Percentiles rank a stretch among this genome's conserved stretches.
Conservation (phyloP, 176 grass and related monocot genomes). For the Oryza glaberrima region DNA sequence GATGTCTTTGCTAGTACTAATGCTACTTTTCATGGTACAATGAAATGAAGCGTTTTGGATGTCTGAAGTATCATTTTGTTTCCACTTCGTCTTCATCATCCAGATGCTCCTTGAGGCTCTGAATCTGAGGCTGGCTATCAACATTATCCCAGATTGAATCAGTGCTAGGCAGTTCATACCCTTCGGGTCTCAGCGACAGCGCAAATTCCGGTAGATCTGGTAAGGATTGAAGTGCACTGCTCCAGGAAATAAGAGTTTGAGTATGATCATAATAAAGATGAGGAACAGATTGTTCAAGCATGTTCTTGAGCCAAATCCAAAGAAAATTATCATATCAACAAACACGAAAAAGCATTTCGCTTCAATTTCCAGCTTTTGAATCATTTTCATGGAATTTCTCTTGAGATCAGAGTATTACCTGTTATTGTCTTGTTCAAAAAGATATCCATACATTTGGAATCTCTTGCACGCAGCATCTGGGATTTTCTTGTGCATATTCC, state of each 20-base stretch:
- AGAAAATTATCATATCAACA: background rate
- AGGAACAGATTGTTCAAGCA: background rate
- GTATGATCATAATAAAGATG: slow-evolving; percentile 5
- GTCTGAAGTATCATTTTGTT: slow-evolving; percentile 32
- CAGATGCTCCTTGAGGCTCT: slow-evolving; percentile 84
- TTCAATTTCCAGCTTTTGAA: background rate
- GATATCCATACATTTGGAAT: slow-evolving; percentile 76
- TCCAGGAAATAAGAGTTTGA: slow-evolving; percentile 42
- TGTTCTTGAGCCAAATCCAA: slow-evolving; percentile 12
- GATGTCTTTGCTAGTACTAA: slow-evolving; percentile 1
- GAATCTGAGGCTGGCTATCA: slow-evolving; percentile 71
- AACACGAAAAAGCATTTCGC: background rate
- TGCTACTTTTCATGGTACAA: slow-evolving; percentile 34
- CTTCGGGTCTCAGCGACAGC: slow-evolving; percentile 78
- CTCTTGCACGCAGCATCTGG: slow-evolving; percentile 77
- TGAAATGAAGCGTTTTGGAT: slow-evolving; percentile 16
- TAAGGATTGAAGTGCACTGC: slow-evolving; percentile 67
- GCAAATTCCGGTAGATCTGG: slow-evolving; percentile 92
- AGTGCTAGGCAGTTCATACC: slow-evolving; percentile 64
- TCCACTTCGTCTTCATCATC: slow-evolving; percentile 62
- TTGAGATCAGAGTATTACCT: slow-evolving; percentile 43
- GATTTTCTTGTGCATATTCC: slow-evolving; percentile 91
- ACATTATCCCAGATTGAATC: slow-evolving; percentile 75
- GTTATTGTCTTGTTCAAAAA: slow-evolving; percentile 80
- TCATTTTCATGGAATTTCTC: slow-evolving; percentile 10